Evolutionary conservation across 1,139 yeast genomes (phyloP), one percentile per base, ranked within the genome.

Genomic region (Arxiozyma slooffiae): DNA sequence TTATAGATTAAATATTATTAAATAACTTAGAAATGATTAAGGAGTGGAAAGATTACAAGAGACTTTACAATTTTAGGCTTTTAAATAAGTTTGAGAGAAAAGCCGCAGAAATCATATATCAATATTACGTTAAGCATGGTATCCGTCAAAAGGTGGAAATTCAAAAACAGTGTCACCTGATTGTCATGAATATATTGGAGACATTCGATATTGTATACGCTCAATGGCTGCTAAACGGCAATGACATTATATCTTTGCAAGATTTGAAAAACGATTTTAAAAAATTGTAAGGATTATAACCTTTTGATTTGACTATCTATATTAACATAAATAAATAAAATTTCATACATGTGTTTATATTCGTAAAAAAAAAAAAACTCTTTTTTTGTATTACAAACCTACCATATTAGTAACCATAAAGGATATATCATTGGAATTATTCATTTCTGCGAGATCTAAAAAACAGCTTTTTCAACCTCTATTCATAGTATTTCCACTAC

Each of bases 401-500:
- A 23, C 21, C 22, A 17, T 30, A 30, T n/a, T 82, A 1, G 92
- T 6, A 14, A 30, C 36, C 2, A 30, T 30, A 30, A 11, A 30
- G 36, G 36, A 30, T 8, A 30, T 30, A 1, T 3, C 36, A 30
- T 30, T 30, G 2, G 36, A 30, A 30, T 4, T 4, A 30, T 11
- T n/a, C 11, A 30, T 30, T 30, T 14, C 87, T 64, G 88, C 80
- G 6, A 80, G 3, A 1, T 17, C n/a, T 38, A 4, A 17, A 4
- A 38, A 17, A 81, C 36, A 1, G 14, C 17, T 8, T 24, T 24
- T 8, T 44, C 66, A 86, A 21, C 97, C 96, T 49, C 85, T 72
- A 64, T 89, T 90, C 64, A 81, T 81, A 50, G 90, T 88, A 64
- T 92, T 92, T 20, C 97, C 98, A 49, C 89, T 80, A 5, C 96